phyloP scores from a whole-genome alignment of 2,329 filamentous ascomycete genomes.

The Phyllosticta citriasiana region DNA sequence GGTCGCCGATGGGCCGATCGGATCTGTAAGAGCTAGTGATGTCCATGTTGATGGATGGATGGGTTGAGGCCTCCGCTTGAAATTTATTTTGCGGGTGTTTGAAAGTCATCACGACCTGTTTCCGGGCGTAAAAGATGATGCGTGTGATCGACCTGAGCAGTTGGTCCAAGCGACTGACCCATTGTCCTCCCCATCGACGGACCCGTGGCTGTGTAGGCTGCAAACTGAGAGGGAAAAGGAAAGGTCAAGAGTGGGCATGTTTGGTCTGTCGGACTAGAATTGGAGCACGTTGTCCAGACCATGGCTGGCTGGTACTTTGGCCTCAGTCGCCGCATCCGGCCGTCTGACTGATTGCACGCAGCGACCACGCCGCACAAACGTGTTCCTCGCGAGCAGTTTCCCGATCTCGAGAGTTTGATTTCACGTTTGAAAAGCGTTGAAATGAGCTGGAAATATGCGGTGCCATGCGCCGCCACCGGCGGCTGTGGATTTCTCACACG shows the following conservation, averaged over 20 bases:
- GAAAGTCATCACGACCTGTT: too few species aligned
- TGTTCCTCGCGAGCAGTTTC: background rate
- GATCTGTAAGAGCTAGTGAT: background rate
- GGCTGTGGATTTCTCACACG: background rate
- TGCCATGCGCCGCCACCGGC: background rate
- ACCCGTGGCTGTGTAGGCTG: background rate
- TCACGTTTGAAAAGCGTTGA: background rate
- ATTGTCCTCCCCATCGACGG: background rate
- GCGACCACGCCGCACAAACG: background rate
- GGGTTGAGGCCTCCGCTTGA: background rate
- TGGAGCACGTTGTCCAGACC: background rate
- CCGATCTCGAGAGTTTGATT: background rate
- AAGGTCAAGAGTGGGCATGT: background rate
- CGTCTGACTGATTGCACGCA: background rate
- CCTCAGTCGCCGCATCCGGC: conserved; percentile 1
- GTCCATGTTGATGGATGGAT: background rate
- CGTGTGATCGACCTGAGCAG: too few species aligned
- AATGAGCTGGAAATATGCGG: background rate
- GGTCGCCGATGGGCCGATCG: background rate
- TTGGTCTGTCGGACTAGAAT: background rate
- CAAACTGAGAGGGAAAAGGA: background rate
- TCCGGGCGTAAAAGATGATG: too few species aligned
- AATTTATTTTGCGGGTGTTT: too few species aligned
- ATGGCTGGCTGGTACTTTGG: background rate
- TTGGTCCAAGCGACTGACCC: background rate